Conservation (phyloP, 2,329 filamentous ascomycete species). For the Rosellinia necatrix region DNA sequence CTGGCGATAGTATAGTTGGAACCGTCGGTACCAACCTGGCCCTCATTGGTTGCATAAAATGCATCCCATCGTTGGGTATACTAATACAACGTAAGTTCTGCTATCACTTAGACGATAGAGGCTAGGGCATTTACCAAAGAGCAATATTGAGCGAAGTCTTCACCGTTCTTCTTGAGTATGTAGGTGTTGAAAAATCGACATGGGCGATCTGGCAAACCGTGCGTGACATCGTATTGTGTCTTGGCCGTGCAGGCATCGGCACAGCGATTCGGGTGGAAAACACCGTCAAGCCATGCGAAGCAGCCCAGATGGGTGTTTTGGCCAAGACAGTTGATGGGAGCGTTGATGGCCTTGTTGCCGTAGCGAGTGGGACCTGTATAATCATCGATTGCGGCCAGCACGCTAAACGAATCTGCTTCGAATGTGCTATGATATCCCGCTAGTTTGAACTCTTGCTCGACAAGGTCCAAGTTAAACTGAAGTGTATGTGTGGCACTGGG, state of each 20-base stretch:
- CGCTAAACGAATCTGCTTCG: not conserved
- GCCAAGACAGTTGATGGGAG: constrained; percentile 3
- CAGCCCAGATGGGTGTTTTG: not conserved
- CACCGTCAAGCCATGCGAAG: not conserved
- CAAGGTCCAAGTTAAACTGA: not conserved
- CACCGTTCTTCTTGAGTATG: not conserved
- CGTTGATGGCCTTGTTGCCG: not conserved
- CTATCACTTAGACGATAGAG: not conserved
- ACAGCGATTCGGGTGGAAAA: constrained; percentile 2
- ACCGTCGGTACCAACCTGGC: not conserved
- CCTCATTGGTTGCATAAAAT: not conserved
- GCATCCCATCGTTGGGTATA: constrained; percentile 6
- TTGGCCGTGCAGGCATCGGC: not conserved
- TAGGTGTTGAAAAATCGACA: constrained; percentile 13
- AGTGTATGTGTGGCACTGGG: not conserved
- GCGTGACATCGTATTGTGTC: not conserved
- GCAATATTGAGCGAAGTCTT: constrained; percentile 3
- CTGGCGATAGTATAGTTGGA: not conserved
- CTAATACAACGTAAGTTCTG: not conserved
- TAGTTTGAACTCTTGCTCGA: constrained; percentile 2
- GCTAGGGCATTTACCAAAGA: not conserved
- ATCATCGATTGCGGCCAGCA: not conserved
- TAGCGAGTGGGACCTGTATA: constrained; percentile 1
- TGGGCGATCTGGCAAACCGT: not conserved
- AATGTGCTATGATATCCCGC: constrained; percentile 2